A percentile compares a stretch with the other conserved stretches of the same genome.
phyloP scores from a whole-genome alignment of 2,329 filamentous ascomycete species.

The Fusarium illudens region DNA sequence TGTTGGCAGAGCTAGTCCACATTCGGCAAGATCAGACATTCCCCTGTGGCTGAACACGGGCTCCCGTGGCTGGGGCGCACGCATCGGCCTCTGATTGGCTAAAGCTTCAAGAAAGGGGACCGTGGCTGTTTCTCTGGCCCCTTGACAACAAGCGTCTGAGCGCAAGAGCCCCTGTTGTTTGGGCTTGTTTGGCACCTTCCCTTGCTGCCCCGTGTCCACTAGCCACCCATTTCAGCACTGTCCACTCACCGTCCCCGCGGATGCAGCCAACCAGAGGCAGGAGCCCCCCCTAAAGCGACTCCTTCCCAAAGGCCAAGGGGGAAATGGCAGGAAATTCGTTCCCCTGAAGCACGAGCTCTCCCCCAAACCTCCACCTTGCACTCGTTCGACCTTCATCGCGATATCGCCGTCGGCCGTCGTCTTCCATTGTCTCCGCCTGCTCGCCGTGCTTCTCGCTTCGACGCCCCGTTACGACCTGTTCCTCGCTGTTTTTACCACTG shows the following conservation, averaged over 20 bases:
- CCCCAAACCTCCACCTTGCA: slow-evolving; percentile 42
- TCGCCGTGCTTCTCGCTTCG: slow-evolving; percentile 24
- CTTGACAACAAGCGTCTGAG: slow-evolving; percentile 21
- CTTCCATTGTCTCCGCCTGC: slow-evolving; percentile 33
- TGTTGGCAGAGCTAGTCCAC: slow-evolving; percentile 20
- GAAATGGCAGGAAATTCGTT: slow-evolving; percentile 48
- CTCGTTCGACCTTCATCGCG: slow-evolving; percentile 42
- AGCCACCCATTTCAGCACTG: slow-evolving; percentile 35
- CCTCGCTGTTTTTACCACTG: slow-evolving; percentile 14
- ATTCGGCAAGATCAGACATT: slow-evolving; percentile 25
- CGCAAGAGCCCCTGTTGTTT: slow-evolving; percentile 19
- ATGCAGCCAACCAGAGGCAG: slow-evolving; percentile 44
- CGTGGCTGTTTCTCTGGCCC: slow-evolving; percentile 30
- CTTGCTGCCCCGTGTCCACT: slow-evolving; percentile 43
- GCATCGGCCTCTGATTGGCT: slow-evolving; percentile 12
- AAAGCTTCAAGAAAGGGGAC: slow-evolving; percentile 34
- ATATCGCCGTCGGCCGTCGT: slow-evolving; percentile 37
- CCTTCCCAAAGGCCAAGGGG: slow-evolving; percentile 34
- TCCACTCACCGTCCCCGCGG: slow-evolving; percentile 38
- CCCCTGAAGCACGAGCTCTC: slow-evolving; percentile 49
- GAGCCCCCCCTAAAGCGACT: slow-evolving; percentile 37
- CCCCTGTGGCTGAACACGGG: slow-evolving; percentile 24
- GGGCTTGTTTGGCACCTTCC: slow-evolving; percentile 36
- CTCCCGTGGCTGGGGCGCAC: slow-evolving; percentile 23
- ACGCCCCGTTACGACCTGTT: background rate